phyloP scores from a whole-genome alignment of 768 basidiomycete species.

The Thelephora aurantiotincta region DNA sequence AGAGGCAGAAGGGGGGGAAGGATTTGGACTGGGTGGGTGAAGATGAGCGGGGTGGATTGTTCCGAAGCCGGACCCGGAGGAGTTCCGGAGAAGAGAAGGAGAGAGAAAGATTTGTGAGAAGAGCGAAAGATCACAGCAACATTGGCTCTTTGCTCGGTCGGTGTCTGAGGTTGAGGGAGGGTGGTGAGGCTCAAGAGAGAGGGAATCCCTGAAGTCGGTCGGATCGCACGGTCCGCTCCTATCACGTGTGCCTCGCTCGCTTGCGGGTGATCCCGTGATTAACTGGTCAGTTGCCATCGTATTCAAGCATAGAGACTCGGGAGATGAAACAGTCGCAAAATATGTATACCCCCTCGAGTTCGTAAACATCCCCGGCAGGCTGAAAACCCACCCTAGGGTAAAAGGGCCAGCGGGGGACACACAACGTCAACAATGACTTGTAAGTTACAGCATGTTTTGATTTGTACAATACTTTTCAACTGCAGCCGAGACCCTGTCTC shows the following conservation, averaged over 20 bases:
- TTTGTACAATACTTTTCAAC: neutral
- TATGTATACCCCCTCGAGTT: too few relatives aligned
- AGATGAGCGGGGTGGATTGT: neutral
- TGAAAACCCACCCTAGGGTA: too few relatives aligned
- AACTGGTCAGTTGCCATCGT: too few relatives aligned
- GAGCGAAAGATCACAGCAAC: neutral
- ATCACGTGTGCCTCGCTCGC: neutral
- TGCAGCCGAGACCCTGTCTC: neutral
- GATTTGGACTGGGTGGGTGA: neutral
- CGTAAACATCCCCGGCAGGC: too few relatives aligned
- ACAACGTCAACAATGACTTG: neutral
- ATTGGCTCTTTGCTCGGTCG: too few relatives aligned
- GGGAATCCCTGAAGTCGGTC: neutral
- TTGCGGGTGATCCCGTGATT: neutral
- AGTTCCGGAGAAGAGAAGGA: neutral
- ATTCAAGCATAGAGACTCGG: too few relatives aligned
- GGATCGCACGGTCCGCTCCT: neutral
- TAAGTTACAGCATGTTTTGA: too few relatives aligned
- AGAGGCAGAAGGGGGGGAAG: slow-evolving; percentile 4
- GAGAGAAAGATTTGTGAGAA: neutral
- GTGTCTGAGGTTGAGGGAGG: neutral
- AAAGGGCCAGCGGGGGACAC: neutral
- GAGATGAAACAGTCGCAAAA: too few relatives aligned
- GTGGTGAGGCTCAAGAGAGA: neutral
- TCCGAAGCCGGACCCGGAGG: neutral